Percentiles rank a stretch among this genome's conserved stretches.
These are phyloP conservation scores for Ceratocystis cacaofunesta DNA, from an alignment of 2,329 filamentous ascomycete species.

Conservation along the genomic window DNA sequence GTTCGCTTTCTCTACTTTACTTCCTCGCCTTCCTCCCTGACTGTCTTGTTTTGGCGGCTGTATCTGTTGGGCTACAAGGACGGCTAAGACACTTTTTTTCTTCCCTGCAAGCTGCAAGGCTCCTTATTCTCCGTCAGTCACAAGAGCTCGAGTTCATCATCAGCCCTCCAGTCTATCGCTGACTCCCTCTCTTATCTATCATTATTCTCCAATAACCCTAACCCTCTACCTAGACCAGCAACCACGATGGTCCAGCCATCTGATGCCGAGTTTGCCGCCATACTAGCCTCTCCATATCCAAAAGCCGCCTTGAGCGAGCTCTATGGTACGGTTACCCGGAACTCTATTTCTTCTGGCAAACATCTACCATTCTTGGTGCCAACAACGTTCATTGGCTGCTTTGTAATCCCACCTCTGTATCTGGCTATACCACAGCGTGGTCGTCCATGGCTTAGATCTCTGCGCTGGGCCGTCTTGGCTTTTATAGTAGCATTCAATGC, in stretches of 20 bases:
- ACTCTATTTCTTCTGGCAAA: slow-evolving; percentile 26
- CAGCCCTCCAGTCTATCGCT: neutral
- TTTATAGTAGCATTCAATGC: slow-evolving; percentile 31
- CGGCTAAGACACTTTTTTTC: neutral
- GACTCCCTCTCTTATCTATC: neutral
- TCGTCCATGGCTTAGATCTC: slow-evolving; percentile 30
- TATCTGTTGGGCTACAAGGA: neutral
- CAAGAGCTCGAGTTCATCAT: neutral
- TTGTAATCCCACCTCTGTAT: slow-evolving; percentile 39
- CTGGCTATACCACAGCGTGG: slow-evolving; percentile 41
- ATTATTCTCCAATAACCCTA: neutral
- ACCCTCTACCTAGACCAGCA: neutral
- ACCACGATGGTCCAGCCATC: slow-evolving; percentile 3
- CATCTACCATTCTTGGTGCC: slow-evolving; percentile 38
- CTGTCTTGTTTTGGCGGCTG: neutral
- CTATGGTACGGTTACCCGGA: slow-evolving; percentile 27
- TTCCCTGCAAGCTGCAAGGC: neutral
- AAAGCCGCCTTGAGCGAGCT: slow-evolving; percentile 19
- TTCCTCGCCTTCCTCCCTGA: neutral
- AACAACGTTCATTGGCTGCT: slow-evolving; percentile 32
- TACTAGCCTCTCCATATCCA: slow-evolving; percentile 10
- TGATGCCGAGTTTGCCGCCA: slow-evolving; percentile 6
- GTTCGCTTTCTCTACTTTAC: neutral
- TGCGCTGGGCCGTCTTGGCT: slow-evolving; percentile 34
- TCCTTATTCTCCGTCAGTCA: neutral